These are phyloP conservation scores for Solanum chilense DNA, from an alignment of 257 asterid genomes.

Conservation along the genomic window DNA sequence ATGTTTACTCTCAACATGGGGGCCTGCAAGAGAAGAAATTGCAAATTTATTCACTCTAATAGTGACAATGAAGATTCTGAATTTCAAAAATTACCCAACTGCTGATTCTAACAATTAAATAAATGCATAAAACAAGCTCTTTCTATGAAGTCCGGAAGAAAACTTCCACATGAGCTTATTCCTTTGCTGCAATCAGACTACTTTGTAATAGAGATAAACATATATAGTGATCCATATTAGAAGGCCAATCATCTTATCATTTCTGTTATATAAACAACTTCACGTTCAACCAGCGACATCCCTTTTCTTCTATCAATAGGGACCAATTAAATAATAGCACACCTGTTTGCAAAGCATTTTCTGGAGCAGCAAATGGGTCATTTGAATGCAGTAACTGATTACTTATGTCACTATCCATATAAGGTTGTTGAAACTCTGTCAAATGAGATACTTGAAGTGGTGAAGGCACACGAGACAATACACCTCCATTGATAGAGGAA, in stretches of 20 bases:
- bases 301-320: neutral
- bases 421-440: conserved; percentile 49
- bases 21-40: conserved; percentile 24
- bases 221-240: neutral
- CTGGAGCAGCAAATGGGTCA: conserved; percentile 11
- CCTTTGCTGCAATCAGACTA: neutral
- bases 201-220: neutral
- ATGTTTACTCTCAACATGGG: conserved; percentile 11
- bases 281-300: neutral
- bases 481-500: conserved; percentile 66
- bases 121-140: neutral
- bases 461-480: conserved; percentile 60
- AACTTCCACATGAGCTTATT: neutral
- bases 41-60: neutral
- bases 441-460: conserved; percentile 78
- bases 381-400: conserved; percentile 33
- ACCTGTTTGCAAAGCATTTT: conserved; percentile 44
- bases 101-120: neutral
- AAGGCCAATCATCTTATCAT: neutral
- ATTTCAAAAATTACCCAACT: neutral
- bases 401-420: conserved; percentile 18
- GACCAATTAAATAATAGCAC: neutral
- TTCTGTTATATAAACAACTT: neutral
- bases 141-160: neutral
- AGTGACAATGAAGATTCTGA: neutral